Evolutionary conservation across 2,329 filamentous ascomycete genomes (phyloP).

Genomic region (Plenodomus lindquistii): DNA sequence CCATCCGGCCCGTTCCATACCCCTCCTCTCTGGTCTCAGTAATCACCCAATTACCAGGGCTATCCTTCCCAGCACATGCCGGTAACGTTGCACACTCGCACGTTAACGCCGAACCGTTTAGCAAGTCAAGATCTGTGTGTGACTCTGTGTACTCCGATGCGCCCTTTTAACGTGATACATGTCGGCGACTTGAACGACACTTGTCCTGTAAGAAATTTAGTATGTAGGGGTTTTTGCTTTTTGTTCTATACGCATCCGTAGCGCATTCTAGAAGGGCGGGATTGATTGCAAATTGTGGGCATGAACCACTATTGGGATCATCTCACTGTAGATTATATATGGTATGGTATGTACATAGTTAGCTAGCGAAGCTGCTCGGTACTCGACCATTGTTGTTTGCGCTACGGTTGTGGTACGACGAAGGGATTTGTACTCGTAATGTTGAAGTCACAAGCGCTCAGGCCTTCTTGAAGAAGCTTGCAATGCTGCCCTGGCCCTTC

Average conservation of each 20-base stretch:
- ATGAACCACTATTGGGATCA: not conserved
- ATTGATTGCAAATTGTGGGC: not conserved
- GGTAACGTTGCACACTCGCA: conserved; percentile 2
- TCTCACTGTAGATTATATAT: not conserved
- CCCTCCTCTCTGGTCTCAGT: not conserved
- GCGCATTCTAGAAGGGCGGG: not conserved
- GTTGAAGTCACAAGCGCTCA: conserved; percentile 9
- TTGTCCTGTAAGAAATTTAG: conserved; percentile 1
- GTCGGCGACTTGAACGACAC: conserved; percentile 8
- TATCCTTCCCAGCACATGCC: conserved; percentile 1
- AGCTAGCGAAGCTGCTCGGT: not conserved
- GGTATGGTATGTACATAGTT: not conserved
- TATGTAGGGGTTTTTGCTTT: not conserved
- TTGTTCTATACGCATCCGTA: not conserved
- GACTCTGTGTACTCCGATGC: not conserved
- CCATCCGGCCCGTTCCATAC: not conserved
- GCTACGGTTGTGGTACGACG: not conserved
- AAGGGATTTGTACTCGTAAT: not conserved
- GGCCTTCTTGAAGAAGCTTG: conserved; percentile 90
- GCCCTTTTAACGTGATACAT: conserved; percentile 3
- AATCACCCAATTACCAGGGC: not conserved
- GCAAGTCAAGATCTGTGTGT: conserved; percentile 17
- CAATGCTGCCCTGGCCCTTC: conserved; percentile 76
- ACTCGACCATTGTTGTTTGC: not conserved
- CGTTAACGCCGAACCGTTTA: conserved; percentile 4